Base-by-base conservation (phyloP, 352 stramenopile species). In the Phytophthora sp. region DNA sequence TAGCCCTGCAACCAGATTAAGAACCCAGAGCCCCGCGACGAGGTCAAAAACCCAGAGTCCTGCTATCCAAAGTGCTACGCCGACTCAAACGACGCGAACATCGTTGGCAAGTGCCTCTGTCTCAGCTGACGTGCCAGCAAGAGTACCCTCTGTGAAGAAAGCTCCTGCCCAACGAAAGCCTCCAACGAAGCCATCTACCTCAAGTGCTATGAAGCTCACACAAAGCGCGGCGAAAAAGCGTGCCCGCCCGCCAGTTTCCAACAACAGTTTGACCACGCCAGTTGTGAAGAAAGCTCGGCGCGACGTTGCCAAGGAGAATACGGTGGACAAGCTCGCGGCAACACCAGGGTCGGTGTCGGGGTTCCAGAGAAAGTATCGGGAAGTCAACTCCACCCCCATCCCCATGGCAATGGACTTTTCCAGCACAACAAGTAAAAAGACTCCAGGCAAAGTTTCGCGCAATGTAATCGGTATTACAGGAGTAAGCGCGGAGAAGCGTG, bases 381-480 rank as follows among this genome's bases (percentile, higher is more conserved):
- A 76, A n/a, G 49, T 72, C 1, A 60, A 66, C 20, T 66, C 62
- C 1, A 70, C 68, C 12, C 68, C 68, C 13, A 66, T 76, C 45
- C 62, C 68, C 2, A 66, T 76, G 63, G 53, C 68, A 10, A 73
- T 73, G 68, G 63, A 17, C 11, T 76, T 76, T 28, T 69, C 62
- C 15, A 76, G 57, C 15, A 62, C 68, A 44, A 67, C 48, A 5
- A 76, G 31, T 17, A 64, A 75, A 48, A 72, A 58, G 28, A 59
- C 73, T 3, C 62, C 58, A 17, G 56, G 71, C 41, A 79, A 70
- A 23, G 28, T 35, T n/a, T 24, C 58, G 30, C 81, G 81, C n/a
- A 77, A 76, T 20, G 70, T 95, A 5, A 91, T 95, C 43, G 77
- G 79, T 18, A 93, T 95, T 50, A 95, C 83, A 0, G 84, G 82